Evolutionary conservation across 768 basidiomycete genomes (phyloP).

Genomic region (Fomitopsis serialis): DNA sequence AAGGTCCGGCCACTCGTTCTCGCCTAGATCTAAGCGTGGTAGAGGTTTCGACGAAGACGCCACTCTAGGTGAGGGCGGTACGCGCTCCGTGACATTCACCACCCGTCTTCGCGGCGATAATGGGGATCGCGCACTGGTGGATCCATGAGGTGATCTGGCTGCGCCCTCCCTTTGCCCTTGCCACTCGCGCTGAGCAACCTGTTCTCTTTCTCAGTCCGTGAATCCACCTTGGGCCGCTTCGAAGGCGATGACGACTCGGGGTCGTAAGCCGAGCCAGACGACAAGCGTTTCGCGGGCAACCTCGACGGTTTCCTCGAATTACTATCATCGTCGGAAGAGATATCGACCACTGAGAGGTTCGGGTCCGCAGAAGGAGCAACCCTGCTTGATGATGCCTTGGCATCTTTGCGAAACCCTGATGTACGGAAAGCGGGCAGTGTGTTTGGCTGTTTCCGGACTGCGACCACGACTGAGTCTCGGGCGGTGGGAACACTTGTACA

Average conservation of each 20-base stretch:
- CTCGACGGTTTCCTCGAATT: slow-evolving; percentile 9
- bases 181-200: slow-evolving; percentile 9
- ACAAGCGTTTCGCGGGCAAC: slow-evolving; percentile 27
- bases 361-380: slow-evolving; percentile 13
- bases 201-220: slow-evolving; percentile 23
- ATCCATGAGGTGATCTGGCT: background rate
- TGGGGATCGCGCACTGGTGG: background rate
- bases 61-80: background rate
- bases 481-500: background rate
- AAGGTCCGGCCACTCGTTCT: background rate
- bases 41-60: background rate
- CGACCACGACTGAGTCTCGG: background rate
- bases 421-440: slow-evolving; percentile 40
- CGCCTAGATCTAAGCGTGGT: background rate
- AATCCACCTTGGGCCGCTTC: slow-evolving; percentile 28
- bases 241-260: slow-evolving; percentile 8
- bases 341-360: slow-evolving; percentile 14
- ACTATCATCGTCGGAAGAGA: slow-evolving; percentile 11
- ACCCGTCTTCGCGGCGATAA: background rate
- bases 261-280: slow-evolving; percentile 14
- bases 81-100: background rate
- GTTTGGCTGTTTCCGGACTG: slow-evolving; percentile 1
- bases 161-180: slow-evolving; percentile 14
- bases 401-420: slow-evolving; percentile 34
- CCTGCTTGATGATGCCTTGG: slow-evolving; percentile 2